Conservation (phyloP, 75 land plant genomes). For the Picea sitchensis region DNA sequence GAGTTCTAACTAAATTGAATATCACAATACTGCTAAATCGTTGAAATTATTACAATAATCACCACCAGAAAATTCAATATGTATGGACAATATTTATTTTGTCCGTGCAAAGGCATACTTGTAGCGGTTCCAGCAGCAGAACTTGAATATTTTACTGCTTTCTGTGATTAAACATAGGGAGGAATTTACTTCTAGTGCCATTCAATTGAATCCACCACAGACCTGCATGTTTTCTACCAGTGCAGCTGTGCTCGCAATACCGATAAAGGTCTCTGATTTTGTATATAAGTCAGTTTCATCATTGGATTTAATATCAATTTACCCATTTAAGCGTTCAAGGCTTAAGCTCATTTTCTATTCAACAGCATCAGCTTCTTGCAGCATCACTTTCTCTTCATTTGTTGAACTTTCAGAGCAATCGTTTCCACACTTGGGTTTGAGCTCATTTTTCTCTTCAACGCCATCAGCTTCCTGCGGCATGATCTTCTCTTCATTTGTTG, state of each 20-base stretch:
- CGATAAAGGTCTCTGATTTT: not conserved
- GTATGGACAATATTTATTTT: not conserved
- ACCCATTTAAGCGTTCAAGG: not conserved
- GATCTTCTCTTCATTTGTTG: not conserved
- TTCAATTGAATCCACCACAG: not conserved
- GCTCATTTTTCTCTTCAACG: no score
- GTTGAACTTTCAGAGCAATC: not conserved
- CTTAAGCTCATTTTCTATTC: not conserved
- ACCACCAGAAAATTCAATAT: not conserved
- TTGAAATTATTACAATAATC: not conserved
- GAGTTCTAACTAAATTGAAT: no score
- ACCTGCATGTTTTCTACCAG: constrained; percentile 9
- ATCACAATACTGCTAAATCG: no score
- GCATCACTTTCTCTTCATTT: not conserved
- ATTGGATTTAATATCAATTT: not conserved
- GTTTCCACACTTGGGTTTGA: not conserved
- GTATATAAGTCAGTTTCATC: not conserved
- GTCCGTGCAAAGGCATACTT: not conserved
- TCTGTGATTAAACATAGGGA: not conserved
- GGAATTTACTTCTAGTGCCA: not conserved
- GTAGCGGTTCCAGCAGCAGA: not conserved
- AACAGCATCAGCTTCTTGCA: not conserved
- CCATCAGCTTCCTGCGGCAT: no score
- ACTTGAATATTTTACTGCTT: not conserved
- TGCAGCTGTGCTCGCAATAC: no score